These are phyloP conservation scores for Aspergillus diversus DNA, from an alignment of 495 filamentous ascomycete genomes.

Conservation along the genomic window DNA sequence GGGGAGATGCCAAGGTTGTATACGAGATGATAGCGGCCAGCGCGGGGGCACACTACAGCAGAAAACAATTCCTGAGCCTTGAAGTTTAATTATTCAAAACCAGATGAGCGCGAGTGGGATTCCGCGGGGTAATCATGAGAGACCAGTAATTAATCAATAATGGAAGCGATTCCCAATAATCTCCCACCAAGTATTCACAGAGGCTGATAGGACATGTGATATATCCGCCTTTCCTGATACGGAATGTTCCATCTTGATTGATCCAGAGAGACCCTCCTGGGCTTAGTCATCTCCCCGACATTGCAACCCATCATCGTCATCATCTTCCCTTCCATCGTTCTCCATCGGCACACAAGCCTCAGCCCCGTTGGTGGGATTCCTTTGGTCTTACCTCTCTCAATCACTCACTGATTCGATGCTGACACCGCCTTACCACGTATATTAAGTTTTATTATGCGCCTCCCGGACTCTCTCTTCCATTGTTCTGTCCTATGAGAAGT, in stretches of 20 bases:
- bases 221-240: constrained; percentile 9
- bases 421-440: neutral
- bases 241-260: neutral
- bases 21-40: neutral
- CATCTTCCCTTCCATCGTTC: constrained; percentile 14
- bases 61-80: neutral
- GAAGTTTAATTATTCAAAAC: neutral
- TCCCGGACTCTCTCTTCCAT: constrained; percentile 22
- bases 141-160: too few relatives aligned
- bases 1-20: neutral
- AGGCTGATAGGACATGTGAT: constrained; percentile 18
- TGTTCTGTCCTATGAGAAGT: constrained; percentile 38
- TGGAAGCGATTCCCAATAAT: neutral
- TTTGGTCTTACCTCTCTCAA: constrained; percentile 1
- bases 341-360: constrained; percentile 3
- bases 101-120: neutral
- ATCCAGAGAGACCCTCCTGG: constrained; percentile 2
- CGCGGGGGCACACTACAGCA: too few relatives aligned
- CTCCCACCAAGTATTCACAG: neutral
- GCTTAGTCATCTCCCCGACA: constrained; percentile 22
- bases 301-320: constrained; percentile 24
- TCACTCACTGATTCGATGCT: constrained; percentile 9
- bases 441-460: constrained; percentile 43
- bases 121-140: too few relatives aligned
- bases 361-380: constrained; percentile 4